Base-by-base conservation (phyloP, 805 yeast genomes). In the Candida dajiaensis region DNA sequence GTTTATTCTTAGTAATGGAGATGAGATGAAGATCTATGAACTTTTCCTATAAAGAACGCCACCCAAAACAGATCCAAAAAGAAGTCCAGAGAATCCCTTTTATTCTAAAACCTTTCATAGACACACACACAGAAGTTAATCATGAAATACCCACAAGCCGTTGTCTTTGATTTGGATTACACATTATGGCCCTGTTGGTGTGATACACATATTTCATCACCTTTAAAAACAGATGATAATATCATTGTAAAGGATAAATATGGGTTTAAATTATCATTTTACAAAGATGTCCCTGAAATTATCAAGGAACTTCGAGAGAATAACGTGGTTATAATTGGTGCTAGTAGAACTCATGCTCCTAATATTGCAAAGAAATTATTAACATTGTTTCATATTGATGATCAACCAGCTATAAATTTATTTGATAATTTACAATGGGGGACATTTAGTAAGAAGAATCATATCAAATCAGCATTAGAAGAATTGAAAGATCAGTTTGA, bases 131-230 rank as follows among this genome's bases (percentile, higher is more conserved):
- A n/a, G n/a, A n/a, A n/a, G n/a, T n/a, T n/a, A n/a, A n/a, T n/a
- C n/a, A 40, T 26, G 35, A 26, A n/a, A 7, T 52, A 54, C 40
- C 82, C 82, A 1, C 68, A 69, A 45, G 81, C 78, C 2, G 81
- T 83, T 11, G 89, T 85, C 0, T 83, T 85, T 59, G 94, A 85
- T 53, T 65, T 85, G 38, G 94, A 85, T 60, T 85, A 80, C 57
- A 85, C 94, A 0, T 63, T 85, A 29, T 85, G 94, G 94, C 90
- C 85, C 11, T 80, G 83, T 50, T 85, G 90, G 90, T 84, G 90
- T 62, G 90, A 85, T 55, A 83, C 88, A 1, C 90, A 85, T 57
- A 71, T 85, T 19, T 62, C 70, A 3, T 66, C 77, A 8, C 90
- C 90, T 0, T 48, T 82, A 20, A 69, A 68, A 45, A 57, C 68